Evolutionary conservation across 2,329 filamentous ascomycete species (phyloP).

Genomic region (Alternaria gansuensis): DNA sequence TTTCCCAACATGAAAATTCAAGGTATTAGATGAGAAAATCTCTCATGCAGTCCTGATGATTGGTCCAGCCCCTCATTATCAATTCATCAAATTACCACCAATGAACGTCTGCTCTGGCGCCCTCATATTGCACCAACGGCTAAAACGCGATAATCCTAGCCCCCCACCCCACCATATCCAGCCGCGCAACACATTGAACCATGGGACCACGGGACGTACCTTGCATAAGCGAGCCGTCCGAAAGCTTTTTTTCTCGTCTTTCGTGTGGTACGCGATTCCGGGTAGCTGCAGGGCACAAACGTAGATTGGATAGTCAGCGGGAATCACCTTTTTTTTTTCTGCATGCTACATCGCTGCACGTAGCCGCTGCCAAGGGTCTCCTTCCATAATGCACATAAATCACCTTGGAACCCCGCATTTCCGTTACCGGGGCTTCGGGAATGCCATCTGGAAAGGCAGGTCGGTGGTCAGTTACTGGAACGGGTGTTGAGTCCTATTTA

Average conservation of each 20-base stretch:
- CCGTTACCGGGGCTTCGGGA: conserved; percentile 12
- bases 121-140: conserved; percentile 1
- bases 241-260: background rate
- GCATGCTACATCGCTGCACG: conserved; percentile 3
- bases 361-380: background rate
- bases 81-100: background rate
- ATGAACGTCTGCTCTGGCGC: conserved; percentile 1
- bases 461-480: background rate
- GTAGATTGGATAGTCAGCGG: background rate
- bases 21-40: background rate
- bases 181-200: conserved; percentile 5
- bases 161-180: conserved; percentile 8
- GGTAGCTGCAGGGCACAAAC: conserved; percentile 3
- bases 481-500: background rate
- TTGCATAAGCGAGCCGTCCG: conserved; percentile 22
- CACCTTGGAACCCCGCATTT: background rate
- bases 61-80: background rate
- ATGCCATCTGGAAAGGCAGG: background rate
- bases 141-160: background rate
- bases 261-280: background rate
- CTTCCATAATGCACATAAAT: background rate
- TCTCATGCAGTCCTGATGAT: background rate
- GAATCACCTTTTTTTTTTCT: background rate
- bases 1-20: background rate
- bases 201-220: conserved; percentile 10